Evolutionary conservation across 129 eudicot genomes (phyloP).

Genomic region (Logfia minima): DNA sequence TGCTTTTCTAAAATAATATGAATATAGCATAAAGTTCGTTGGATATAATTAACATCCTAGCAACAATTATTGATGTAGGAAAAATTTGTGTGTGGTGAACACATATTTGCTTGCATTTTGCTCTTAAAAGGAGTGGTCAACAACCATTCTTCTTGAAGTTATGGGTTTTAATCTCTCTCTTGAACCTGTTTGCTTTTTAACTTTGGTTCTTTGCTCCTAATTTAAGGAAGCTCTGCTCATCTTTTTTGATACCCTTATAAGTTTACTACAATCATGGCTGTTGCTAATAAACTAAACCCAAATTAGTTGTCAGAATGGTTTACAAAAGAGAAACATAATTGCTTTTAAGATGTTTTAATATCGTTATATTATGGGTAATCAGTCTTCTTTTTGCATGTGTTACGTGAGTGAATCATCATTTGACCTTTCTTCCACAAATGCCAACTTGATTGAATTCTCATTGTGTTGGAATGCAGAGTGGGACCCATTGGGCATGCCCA

Average conservation of each 20-base stretch:
- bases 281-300: not conserved
- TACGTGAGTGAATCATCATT: not conserved
- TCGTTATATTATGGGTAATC: not conserved
- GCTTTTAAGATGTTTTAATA: not conserved
- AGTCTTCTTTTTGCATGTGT: conserved; percentile 14
- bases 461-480: conserved; percentile 8
- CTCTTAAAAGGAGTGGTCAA: conserved; percentile 2
- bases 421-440: not conserved
- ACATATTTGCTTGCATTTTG: conserved; percentile 4
- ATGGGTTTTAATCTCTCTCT: not conserved
- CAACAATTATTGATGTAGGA: not conserved
- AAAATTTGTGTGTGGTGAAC: not conserved
- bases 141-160: conserved; percentile 15
- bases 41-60: not conserved
- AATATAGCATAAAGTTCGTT: not conserved
- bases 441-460: conserved; percentile 6
- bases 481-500: not conserved
- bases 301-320: not conserved
- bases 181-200: conserved; percentile 14
- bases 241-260: not conserved
- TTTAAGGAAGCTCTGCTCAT: not conserved
- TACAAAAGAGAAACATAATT: not conserved
- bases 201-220: conserved; percentile 6
- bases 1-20: too few relatives aligned
- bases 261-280: not conserved